Conservation (phyloP, 2,329 filamentous ascomycete species). For the Penicillium concentricum region DNA sequence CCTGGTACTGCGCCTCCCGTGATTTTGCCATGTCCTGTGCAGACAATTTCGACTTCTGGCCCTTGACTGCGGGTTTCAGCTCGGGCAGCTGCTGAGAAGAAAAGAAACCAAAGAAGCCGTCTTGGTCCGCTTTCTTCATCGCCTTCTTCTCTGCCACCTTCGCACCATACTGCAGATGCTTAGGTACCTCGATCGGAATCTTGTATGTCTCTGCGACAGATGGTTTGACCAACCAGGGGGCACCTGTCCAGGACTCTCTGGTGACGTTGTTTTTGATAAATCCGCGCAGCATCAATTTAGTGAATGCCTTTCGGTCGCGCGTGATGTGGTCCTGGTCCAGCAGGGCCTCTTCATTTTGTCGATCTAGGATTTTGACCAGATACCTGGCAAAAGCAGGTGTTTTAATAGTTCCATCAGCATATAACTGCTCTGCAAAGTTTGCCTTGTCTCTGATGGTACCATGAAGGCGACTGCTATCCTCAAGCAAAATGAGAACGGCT, state of each 20-base stretch:
- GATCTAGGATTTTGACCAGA: constrained; percentile 71
- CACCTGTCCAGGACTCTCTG: constrained; percentile 90
- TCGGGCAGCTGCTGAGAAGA: constrained; percentile 63
- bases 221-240: constrained; percentile 90
- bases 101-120: constrained; percentile 53
- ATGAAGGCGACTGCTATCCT: constrained; percentile 66
- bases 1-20: constrained; percentile 48
- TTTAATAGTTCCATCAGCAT: constrained; percentile 67
- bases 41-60: constrained; percentile 59
- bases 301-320: constrained; percentile 87
- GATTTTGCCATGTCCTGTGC: constrained; percentile 48
- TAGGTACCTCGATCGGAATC: constrained; percentile 82
- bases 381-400: constrained; percentile 72
- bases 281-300: constrained; percentile 86
- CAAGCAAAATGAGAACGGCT: constrained; percentile 69
- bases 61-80: constrained; percentile 71
- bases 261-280: constrained; percentile 96
- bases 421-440: constrained; percentile 61
- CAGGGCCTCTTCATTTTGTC: constrained; percentile 69
- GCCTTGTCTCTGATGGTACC: constrained; percentile 84
- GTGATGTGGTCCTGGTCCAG: constrained; percentile 78
- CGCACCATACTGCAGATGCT: constrained; percentile 76
- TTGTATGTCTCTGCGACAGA: constrained; percentile 80
- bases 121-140: constrained; percentile 57
- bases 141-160: constrained; percentile 77